Conservation (phyloP, 164 flowering plant genomes). For the Magnolia kwangsiensis region DNA sequence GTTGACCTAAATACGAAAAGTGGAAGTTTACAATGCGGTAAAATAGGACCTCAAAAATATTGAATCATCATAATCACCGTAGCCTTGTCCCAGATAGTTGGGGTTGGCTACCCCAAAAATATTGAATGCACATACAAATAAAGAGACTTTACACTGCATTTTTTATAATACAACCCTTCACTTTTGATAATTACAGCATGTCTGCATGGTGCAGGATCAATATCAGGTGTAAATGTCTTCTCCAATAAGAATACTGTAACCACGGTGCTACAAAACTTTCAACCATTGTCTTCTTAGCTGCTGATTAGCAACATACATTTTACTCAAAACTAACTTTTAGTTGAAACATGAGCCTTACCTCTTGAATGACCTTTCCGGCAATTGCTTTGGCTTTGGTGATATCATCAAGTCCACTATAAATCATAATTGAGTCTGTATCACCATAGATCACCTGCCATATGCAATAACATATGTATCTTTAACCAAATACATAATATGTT, state of each 20-base stretch:
- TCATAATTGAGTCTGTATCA: slow-evolving; percentile 99
- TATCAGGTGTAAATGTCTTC: no score
- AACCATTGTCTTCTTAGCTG: background rate
- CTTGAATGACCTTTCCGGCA: slow-evolving; percentile 80
- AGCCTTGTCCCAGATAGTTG: background rate
- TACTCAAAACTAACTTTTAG: background rate
- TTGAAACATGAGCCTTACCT: slow-evolving; percentile 39
- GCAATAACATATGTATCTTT: slow-evolving; percentile 13
- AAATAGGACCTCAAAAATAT: background rate
- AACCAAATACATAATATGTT: background rate
- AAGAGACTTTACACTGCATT: background rate
- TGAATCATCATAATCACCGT: background rate
- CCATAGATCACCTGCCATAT: slow-evolving; percentile 85
- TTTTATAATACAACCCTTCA: background rate
- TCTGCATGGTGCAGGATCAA: no score
- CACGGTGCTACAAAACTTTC: background rate
- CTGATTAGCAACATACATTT: background rate
- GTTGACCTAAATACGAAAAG: slow-evolving; percentile 57
- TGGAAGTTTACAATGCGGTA: background rate
- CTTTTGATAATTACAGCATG: background rate
- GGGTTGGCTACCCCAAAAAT: background rate
- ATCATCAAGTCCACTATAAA: slow-evolving; percentile 89
- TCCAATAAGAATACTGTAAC: background rate
- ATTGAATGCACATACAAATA: background rate
- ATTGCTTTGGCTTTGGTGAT: slow-evolving; percentile 67